Evolutionary conservation across 345 rosid species (phyloP).

Genomic region (Eucalyptus guilfoylei): DNA sequence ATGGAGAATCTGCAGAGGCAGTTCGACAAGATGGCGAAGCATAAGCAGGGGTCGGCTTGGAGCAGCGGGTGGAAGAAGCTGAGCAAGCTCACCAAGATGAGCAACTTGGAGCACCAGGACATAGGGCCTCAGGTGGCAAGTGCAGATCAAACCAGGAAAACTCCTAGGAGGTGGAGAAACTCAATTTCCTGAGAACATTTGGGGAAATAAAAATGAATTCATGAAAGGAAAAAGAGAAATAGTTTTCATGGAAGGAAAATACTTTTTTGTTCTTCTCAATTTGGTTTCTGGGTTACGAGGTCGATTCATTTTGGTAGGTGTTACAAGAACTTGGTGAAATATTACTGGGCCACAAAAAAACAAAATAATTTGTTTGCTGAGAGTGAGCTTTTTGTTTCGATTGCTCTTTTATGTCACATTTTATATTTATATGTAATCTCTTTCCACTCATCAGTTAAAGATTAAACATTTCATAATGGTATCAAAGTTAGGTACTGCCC

Average conservation of each 20-base stretch:
- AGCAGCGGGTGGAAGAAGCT: conserved; percentile 89
- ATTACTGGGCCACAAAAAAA: neutral
- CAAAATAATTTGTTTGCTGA: neutral
- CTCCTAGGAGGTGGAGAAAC: conserved; percentile 95
- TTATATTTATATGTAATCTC: neutral
- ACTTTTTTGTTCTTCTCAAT: neutral
- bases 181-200: conserved; percentile 49
- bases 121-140: conserved; percentile 35
- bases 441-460: fast-evolving
- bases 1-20: conserved; percentile 84
- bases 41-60: conserved; percentile 67
- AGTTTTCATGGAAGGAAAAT: neutral
- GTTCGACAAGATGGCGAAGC: conserved; percentile 66
- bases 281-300: neutral
- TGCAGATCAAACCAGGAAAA: conserved; percentile 45
- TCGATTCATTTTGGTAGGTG: neutral
- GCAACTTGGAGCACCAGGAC: conserved; percentile 43
- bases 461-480: neutral
- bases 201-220: neutral
- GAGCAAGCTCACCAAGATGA: conserved; percentile 68
- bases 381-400: neutral
- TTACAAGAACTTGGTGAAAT: neutral
- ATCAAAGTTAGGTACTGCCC: fast-evolving
- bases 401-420: neutral
- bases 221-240: neutral